Evolutionary conservation across 2,329 filamentous ascomycete genomes (phyloP), one percentile per base, ranked within the genome.

Genomic region (Fusarium sp.): DNA sequence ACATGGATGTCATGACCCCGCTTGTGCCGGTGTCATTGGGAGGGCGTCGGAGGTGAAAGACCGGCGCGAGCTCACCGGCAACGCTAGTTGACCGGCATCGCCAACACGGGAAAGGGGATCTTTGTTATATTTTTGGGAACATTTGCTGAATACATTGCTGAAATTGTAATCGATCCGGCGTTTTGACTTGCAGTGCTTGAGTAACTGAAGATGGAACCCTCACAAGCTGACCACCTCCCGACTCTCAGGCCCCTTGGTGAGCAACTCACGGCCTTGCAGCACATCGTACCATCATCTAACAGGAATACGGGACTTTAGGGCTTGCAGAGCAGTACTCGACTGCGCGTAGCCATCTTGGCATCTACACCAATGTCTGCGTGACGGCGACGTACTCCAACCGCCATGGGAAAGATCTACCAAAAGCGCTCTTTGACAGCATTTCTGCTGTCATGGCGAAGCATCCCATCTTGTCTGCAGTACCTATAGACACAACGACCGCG

Each of bases 321-420:
- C 51, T 14, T 7, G 36, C 58, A 25, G 58, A 61, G 25, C 49
- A 61, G 10, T 61, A 61, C 29, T 61, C 49, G 20, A 55, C 58
- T 42, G 49, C n/a, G 23, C 58, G 58, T 18, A 61, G 58, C 14
- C 25, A 44, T 18, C 49, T 61, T 3, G 58, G 58, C 0, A 61
- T 61, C 2, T 61, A 55, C 3, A 10, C 8, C 25, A 61, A 61
- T 6, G 58, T 61, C 49, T 55, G 58, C 6, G 49, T 61, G 18
- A 61, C 58, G 1, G 58, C 27, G 1, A 54, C 49, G 0, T 61
- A 36, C 25, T 20, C 36, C 1, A 61, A 36, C 13, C 49, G 29
- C 0, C 18, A 36, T 53, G 18, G 16, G 4, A 0, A 36, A 23
- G 0, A 7, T 1, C 18, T 53, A 0, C 33, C 1, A 11, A 7